phyloP scores from a whole-genome alignment of 2,329 filamentous ascomycete species.

The Fusarium tupiense region DNA sequence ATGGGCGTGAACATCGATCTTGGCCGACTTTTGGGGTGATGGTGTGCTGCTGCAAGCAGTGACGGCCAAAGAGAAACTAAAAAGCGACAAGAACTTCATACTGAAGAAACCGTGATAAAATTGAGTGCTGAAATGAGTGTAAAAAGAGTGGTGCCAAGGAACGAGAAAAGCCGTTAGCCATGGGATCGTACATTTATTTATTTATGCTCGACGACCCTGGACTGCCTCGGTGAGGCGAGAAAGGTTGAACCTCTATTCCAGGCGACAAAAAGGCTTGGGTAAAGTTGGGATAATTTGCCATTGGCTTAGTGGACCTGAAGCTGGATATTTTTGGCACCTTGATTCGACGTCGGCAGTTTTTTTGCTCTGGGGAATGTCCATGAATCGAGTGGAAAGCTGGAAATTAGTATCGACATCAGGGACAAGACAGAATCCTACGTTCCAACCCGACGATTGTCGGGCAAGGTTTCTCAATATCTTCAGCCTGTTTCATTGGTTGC shows the following conservation, averaged over 20 bases:
- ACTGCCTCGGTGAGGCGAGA: no score
- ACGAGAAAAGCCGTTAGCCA: not conserved
- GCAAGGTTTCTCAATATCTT: not conserved
- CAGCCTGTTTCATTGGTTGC: not conserved
- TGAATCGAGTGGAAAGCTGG: not conserved
- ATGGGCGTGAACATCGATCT: conserved; percentile 12
- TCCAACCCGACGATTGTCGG: not conserved
- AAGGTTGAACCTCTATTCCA: fast-evolving
- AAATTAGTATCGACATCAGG: not conserved
- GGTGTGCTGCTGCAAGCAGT: not conserved
- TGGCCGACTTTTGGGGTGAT: not conserved
- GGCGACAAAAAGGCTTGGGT: not conserved
- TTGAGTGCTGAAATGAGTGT: fast-evolving
- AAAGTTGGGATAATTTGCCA: fast-evolving
- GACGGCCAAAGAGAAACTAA: not conserved
- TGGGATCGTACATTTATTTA: not conserved
- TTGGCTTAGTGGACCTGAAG: fast-evolving
- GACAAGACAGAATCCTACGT: not conserved
- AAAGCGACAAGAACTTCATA: not conserved
- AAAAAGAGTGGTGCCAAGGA: not conserved
- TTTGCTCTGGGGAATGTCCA: not conserved
- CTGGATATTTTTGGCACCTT: not conserved
- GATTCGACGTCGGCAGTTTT: not conserved
- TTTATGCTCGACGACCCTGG: not conserved
- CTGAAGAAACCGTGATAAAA: fast-evolving